phyloP scores from a whole-genome alignment of 1,284 basidiomycete species.

The Boletellus deceptivus region DNA sequence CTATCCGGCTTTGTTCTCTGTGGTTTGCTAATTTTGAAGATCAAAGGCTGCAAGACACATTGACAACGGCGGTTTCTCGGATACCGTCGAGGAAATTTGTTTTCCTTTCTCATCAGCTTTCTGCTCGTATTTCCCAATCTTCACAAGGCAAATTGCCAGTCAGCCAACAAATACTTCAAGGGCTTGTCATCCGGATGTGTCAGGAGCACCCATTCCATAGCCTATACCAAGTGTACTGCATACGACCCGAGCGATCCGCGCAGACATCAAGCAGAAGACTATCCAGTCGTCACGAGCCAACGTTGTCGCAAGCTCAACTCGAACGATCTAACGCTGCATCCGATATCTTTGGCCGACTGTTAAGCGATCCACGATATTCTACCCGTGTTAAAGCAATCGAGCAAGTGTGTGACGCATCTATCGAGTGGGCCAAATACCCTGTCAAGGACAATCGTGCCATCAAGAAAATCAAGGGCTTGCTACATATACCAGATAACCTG shows the following conservation, averaged over 20 bases:
- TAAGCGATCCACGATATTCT: conserved; percentile 38
- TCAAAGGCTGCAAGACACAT: conserved; percentile 48
- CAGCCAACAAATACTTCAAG: conserved; percentile 66
- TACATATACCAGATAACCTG: conserved; percentile 42
- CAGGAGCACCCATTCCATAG: conserved; percentile 93
- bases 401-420: conserved; percentile 66
- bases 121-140: conserved; percentile 72
- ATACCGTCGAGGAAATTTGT: conserved; percentile 92
- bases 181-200: conserved; percentile 75
- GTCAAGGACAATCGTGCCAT: conserved; percentile 37
- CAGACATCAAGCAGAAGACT: conserved; percentile 35
- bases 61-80: conserved; percentile 51
- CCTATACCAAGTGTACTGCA: conserved; percentile 85
- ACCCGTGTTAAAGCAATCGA: conserved; percentile 61
- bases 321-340: conserved; percentile 69
- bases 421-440: conserved; percentile 77
- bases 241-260: conserved; percentile 42
- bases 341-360: conserved; percentile 64
- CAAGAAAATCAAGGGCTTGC: conserved; percentile 23
- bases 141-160: conserved; percentile 31
- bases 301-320: conserved; percentile 32
- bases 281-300: conserved; percentile 41
- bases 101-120: conserved; percentile 89
- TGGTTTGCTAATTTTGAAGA: conserved; percentile 88
- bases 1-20: conserved; percentile 83